Conservation (phyloP, 1,139 yeast species). For the Sugiyamaella sp. region DNA sequence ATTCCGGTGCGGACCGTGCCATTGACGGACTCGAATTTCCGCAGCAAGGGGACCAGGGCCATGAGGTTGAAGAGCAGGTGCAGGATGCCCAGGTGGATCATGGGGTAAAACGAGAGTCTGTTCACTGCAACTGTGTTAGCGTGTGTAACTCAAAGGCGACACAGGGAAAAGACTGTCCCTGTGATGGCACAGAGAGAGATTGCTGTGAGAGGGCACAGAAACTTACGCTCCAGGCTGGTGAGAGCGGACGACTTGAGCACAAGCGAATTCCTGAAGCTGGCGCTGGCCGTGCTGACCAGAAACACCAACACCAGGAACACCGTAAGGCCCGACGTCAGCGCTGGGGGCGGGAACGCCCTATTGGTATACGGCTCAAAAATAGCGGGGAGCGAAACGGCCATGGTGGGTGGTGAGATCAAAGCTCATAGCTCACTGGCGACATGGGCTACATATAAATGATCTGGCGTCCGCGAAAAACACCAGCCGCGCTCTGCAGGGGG, state of each 20-base stretch:
- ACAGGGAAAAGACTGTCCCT: no score
- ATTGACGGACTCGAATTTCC: conserved; percentile 65
- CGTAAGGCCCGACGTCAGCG: conserved; percentile 65
- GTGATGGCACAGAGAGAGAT: no score
- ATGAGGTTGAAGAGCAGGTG: conserved; percentile 69
- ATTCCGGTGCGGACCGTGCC: conserved; percentile 91
- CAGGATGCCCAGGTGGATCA: conserved; percentile 62
- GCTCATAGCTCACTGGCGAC: no score
- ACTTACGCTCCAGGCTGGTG: conserved; percentile 51
- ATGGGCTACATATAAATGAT: neutral
- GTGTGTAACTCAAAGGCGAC: no score
- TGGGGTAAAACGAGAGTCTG: conserved; percentile 72
- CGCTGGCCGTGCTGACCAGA: conserved; percentile 38
- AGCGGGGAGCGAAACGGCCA: conserved; percentile 12
- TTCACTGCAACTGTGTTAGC: conserved; percentile 44
- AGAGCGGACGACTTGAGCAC: conserved; percentile 61
- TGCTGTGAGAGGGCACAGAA: no score
- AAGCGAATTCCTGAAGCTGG: conserved; percentile 45
- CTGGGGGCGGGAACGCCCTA: conserved; percentile 51
- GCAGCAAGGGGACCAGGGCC: conserved; percentile 64
- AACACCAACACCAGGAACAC: conserved; percentile 54
- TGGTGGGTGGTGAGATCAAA: neutral
- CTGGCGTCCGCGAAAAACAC: neutral
- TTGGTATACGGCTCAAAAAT: conserved; percentile 24
- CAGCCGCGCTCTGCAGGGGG: conserved; percentile 14